Conservation (phyloP, 179 eudicot species). For the Silene noctiflora region DNA sequence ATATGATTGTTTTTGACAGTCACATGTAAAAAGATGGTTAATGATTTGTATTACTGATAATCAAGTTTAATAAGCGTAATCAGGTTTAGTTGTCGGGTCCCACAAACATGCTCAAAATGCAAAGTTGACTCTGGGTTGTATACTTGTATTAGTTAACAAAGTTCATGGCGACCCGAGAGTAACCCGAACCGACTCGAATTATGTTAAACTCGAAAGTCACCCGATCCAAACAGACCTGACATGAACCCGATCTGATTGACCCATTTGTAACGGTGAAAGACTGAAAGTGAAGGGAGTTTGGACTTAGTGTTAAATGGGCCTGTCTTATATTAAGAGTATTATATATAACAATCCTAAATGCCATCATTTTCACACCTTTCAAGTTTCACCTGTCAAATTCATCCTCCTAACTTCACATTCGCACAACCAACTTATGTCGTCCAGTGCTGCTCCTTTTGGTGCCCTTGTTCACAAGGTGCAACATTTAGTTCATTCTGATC, state of each 20-base stretch:
- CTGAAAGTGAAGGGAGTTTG: no score
- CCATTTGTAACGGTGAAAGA: no score
- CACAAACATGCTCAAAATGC: neutral
- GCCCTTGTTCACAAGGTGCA: conserved; percentile 9
- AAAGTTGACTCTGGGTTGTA: neutral
- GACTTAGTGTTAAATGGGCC: no score
- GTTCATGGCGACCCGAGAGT: neutral
- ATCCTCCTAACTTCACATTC: no score
- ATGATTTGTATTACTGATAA: neutral
- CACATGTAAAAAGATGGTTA: neutral
- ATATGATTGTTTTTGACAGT: neutral
- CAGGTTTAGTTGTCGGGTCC: neutral
- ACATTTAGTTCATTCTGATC: conserved; percentile 12
- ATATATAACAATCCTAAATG: neutral
- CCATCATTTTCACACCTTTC: neutral
- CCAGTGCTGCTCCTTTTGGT: neutral
- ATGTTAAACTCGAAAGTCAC: no score
- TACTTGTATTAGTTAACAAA: neutral
- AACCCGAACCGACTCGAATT: no score
- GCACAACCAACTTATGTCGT: neutral
- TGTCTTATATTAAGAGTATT: no score
- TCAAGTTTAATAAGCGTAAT: neutral
- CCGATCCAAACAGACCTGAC: no score
- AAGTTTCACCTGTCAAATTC: neutral
- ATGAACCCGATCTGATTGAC: no score